Percentiles rank a stretch among this genome's conserved stretches.
Evolutionary conservation across 345 rosid genomes (phyloP).

Genomic region (Isatis tinctoria): DNA sequence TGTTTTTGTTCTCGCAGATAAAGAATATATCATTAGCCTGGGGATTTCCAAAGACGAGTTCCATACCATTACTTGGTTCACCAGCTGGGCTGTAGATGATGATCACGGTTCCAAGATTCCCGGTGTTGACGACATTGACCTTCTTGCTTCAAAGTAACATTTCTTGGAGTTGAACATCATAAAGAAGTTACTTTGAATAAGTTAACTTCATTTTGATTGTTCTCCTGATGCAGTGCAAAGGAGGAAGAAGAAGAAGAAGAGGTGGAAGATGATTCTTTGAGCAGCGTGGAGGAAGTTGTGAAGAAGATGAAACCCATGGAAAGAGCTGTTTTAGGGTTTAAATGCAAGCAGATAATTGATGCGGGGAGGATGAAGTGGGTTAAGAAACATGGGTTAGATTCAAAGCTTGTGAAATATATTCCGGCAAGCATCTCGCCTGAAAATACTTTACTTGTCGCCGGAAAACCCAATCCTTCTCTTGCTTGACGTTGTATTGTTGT

Average conservation of each 20-base stretch:
- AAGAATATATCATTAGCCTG: conserved; percentile 44
- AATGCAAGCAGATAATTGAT: conserved; percentile 87
- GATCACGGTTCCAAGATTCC: conserved; percentile 72
- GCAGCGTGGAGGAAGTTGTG: conserved; percentile 49
- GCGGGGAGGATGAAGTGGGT: conserved; percentile 77
- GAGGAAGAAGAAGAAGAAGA: conserved; percentile 38
- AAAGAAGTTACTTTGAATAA: not conserved
- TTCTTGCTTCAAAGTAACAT: conserved; percentile 18
- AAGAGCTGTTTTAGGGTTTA: conserved; percentile 76
- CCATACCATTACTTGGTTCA: conserved; percentile 75
- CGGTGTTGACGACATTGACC: conserved; percentile 31
- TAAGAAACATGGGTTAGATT: conserved; percentile 45
- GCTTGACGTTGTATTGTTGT: conserved; percentile 13
- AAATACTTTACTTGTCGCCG: conserved; percentile 69
- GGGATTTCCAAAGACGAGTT: conserved; percentile 69
- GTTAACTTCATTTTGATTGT: not conserved
- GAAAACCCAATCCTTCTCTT: not conserved
- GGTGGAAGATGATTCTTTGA: conserved; percentile 28
- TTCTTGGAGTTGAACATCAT: not conserved
- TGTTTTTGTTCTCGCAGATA: conserved; percentile 45
- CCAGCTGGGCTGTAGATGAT: conserved; percentile 98
- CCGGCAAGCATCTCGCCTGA: conserved; percentile 74
- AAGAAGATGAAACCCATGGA: conserved; percentile 61
- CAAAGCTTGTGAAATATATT: conserved; percentile 68
- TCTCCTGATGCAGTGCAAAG: conserved; percentile 31